phyloP scores from a whole-genome alignment of 495 filamentous ascomycete genomes.

The Chlorociboria aeruginascens region DNA sequence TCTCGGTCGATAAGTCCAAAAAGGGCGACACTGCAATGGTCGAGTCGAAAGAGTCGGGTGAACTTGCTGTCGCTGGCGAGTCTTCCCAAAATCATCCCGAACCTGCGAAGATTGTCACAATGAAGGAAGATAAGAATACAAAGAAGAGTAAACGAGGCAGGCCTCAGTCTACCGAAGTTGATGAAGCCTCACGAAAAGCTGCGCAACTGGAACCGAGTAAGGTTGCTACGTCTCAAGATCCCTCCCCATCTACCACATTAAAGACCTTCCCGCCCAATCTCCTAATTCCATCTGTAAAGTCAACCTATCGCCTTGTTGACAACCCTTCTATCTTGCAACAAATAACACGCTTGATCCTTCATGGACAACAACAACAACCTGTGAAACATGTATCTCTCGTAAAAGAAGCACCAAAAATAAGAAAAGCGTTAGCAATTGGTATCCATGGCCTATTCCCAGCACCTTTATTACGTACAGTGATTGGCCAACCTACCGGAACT shows the following conservation, averaged over 20 bases:
- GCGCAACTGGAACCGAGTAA: conserved; percentile 23
- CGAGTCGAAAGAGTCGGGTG: conserved; percentile 38
- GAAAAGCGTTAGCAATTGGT: conserved; percentile 80
- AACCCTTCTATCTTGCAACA: conserved; percentile 62
- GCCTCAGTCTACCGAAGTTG: conserved; percentile 23
- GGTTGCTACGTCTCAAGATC: conserved; percentile 19
- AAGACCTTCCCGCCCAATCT: conserved; percentile 40
- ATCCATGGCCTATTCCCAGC: conserved; percentile 93
- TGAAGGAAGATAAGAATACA: conserved; percentile 25
- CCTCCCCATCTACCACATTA: conserved; percentile 8
- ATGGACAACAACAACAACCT: conserved; percentile 43
- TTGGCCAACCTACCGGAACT: conserved; percentile 91
- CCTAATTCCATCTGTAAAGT: conserved; percentile 54
- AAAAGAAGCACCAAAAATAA: conserved; percentile 58
- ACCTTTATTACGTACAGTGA: conserved; percentile 65
- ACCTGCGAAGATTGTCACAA: conserved; percentile 41
- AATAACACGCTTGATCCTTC: conserved; percentile 53
- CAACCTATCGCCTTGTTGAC: conserved; percentile 54
- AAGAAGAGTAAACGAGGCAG: conserved; percentile 24
- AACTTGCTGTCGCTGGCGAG: conserved; percentile 58
- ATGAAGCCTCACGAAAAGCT: conserved; percentile 4
- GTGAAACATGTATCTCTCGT: conserved; percentile 60
- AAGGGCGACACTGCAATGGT: conserved; percentile 11
- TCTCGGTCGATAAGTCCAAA: conserved; percentile 42
- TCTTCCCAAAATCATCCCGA: conserved; percentile 51